Percentiles rank a stretch among this genome's conserved stretches.
These are phyloP conservation scores for Tylopilus sp. DNA, from an alignment of 1,284 basidiomycete genomes.

Conservation along the genomic window DNA sequence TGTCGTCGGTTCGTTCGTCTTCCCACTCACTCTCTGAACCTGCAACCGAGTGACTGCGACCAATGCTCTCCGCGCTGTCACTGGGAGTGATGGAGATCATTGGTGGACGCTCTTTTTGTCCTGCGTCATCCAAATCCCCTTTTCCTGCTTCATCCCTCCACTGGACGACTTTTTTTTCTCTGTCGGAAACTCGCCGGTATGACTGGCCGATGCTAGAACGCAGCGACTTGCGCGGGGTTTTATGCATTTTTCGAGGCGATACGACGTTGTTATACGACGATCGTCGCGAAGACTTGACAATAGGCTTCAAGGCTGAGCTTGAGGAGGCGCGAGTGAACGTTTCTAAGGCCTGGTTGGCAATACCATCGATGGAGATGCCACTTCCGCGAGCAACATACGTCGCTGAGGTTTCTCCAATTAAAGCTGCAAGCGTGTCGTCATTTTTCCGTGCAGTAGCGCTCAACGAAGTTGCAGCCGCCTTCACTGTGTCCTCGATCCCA, in stretches of 20 bases:
- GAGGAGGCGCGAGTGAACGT: conserved; percentile 40
- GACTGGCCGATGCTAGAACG: conserved; percentile 62
- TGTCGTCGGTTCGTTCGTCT: conserved; percentile 78
- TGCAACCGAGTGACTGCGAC: conserved; percentile 39
- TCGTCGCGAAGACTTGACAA: conserved; percentile 41
- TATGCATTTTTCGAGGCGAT: conserved; percentile 43
- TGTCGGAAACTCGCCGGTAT: conserved; percentile 59
- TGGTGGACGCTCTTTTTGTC: conserved; percentile 42
- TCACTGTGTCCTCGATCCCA: conserved; percentile 38
- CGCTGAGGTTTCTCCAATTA: conserved; percentile 63
- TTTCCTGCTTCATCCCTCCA: conserved; percentile 89
- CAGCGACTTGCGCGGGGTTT: conserved; percentile 68
- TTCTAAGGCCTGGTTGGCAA: conserved; percentile 40
- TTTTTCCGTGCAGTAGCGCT: conserved; percentile 61
- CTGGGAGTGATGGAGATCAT: conserved; percentile 40
- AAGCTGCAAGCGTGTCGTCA: conserved; percentile 57
- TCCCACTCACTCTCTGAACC: conserved; percentile 86
- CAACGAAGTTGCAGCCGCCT: conserved; percentile 48
- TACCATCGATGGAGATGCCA: conserved; percentile 37
- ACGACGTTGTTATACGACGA: conserved; percentile 46
- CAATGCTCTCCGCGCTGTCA: conserved; percentile 29
- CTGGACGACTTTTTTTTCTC: conserved; percentile 78
- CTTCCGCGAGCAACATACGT: conserved; percentile 44
- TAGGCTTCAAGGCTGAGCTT: conserved; percentile 49
- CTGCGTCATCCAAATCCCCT: conserved; percentile 74